Conservation (phyloP, 345 rosid species). For the Populus pruinosa region DNA sequence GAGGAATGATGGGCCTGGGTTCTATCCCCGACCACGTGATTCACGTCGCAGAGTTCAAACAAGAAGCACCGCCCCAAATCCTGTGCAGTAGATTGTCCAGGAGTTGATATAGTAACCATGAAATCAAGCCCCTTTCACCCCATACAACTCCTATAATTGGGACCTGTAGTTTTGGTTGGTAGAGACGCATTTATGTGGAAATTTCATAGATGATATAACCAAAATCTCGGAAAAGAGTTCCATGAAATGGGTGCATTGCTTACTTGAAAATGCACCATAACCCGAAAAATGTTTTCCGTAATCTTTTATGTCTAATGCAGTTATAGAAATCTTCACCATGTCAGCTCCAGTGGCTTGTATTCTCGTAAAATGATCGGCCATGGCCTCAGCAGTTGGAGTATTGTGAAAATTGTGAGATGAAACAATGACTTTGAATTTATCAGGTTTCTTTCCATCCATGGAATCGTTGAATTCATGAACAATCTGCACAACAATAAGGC, state of each 20-base stretch:
- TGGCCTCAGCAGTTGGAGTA: slow-evolving; percentile 47
- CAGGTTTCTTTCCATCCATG: slow-evolving; percentile 46
- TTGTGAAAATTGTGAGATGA: slow-evolving; percentile 54
- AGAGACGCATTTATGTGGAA: neutral
- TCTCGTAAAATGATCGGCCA: slow-evolving; percentile 45
- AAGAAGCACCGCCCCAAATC: too few relatives aligned
- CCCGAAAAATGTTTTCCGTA: slow-evolving; percentile 42
- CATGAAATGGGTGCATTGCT: slow-evolving; percentile 7
- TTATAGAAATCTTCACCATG: slow-evolving; percentile 54
- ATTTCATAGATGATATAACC: too few relatives aligned
- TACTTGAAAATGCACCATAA: slow-evolving; percentile 51
- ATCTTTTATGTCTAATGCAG: slow-evolving; percentile 53
- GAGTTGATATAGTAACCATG: slow-evolving; percentile 50
- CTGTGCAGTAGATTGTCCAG: slow-evolving; percentile 19
- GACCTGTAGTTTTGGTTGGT: slow-evolving; percentile 31
- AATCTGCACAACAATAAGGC: slow-evolving; percentile 23
- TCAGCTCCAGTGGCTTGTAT: slow-evolving; percentile 65
- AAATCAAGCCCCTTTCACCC: slow-evolving; percentile 62
- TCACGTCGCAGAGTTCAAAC: too few relatives aligned
- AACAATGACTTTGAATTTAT: slow-evolving; percentile 45
- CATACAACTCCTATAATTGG: slow-evolving; percentile 55
- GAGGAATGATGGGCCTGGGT: too few relatives aligned
- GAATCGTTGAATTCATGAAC: slow-evolving; percentile 41
- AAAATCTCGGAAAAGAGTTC: too few relatives aligned
- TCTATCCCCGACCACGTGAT: too few relatives aligned